Evolutionary conservation across 1,284 basidiomycete species (phyloP), one percentile per base, ranked within the genome.

Genomic region (Omphalotus olearius): DNA sequence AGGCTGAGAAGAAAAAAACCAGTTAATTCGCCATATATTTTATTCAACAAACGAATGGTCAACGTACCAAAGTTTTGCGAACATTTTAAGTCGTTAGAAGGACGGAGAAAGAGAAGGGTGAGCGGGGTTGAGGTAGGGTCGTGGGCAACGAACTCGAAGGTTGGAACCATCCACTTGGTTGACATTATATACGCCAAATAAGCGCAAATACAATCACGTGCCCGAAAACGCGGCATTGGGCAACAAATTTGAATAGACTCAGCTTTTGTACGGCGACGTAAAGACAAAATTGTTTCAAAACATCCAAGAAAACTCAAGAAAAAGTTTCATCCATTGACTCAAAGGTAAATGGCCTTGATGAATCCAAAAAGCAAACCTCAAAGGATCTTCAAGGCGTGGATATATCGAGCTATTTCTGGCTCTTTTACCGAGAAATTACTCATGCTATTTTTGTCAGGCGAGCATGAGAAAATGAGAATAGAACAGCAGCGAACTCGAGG

Each of bases 51-150:
- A 14, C 2, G 23, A 4, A 16, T 10, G 10, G 1, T 11, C 6
- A 18, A 49, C 33, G 23, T 14, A 52, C 51, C 16, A 7, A 38
- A 38, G n/a, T 35, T 47, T 52, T 18, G 44, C 37, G 35, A 52
- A 52, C 51, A 52, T 52, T 16, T 47, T n/a, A 28, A 37, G 45
- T 36, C 35, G 45, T 45, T 37, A 35, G 17, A 36, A 33, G 35
- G 18, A 38, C 36, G n/a, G 37, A 18, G 33, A 17, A 20, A 26
- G 18, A 13, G 11, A 10, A 7, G 25, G 30, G 11, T 40, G 17
- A 44, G 16, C 30, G 40, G 23, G 38, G 40, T 37, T 18, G 47
- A 18, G 11, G 25, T 42, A 17, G n/a, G 11, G 25, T 42, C 30
- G 30, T 23, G 35, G 23, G 20, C 45, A 30, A 33, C 26, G 33